phyloP scores from a whole-genome alignment of 352 stramenopile species.

The Phytopythium aichiense region DNA sequence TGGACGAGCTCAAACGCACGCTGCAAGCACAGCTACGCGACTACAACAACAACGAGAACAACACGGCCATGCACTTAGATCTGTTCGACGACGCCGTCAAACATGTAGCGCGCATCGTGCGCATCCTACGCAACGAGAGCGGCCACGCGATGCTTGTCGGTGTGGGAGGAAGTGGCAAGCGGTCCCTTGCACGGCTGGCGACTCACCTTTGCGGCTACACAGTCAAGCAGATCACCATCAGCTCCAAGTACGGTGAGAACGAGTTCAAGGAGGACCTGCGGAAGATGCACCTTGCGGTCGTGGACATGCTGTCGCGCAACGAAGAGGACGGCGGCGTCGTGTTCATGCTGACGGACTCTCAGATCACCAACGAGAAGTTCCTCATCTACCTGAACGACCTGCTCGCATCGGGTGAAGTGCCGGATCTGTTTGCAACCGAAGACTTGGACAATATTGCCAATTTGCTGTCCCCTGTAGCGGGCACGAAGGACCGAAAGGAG shows the following conservation, averaged over 20 bases:
- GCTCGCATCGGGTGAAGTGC: conserved; percentile 91
- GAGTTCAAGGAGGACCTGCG: conserved; percentile 97
- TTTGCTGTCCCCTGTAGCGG: conserved; percentile 62
- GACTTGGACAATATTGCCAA: conserved; percentile 95
- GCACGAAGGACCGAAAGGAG: conserved; percentile 87
- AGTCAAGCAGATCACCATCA: conserved; percentile 93
- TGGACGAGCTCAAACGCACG: conserved; percentile 88
- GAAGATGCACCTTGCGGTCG: conserved; percentile 92
- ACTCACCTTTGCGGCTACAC: conserved; percentile 92
- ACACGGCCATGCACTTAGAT: conserved; percentile 95
- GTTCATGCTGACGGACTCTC: conserved; percentile 94
- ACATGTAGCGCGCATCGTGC: conserved; percentile 93
- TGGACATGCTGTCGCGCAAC: conserved; percentile 86
- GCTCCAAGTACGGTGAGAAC: conserved; percentile 92
- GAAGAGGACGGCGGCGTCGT: conserved; percentile 88
- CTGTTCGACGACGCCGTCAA: conserved; percentile 97
- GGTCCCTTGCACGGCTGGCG: conserved; percentile 90
- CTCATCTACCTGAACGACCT: conserved; percentile 96
- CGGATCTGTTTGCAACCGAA: conserved; percentile 92
- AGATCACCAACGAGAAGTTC: conserved; percentile 97
- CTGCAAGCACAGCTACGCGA: conserved; percentile 89
- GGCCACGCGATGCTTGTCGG: conserved; percentile 93
- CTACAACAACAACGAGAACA: conserved; percentile 96
- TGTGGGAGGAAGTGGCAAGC: conserved; percentile 93
- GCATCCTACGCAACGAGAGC: conserved; percentile 89